phyloP scores from a whole-genome alignment of 495 filamentous ascomycete genomes.

The Daldinia caldariorum region DNA sequence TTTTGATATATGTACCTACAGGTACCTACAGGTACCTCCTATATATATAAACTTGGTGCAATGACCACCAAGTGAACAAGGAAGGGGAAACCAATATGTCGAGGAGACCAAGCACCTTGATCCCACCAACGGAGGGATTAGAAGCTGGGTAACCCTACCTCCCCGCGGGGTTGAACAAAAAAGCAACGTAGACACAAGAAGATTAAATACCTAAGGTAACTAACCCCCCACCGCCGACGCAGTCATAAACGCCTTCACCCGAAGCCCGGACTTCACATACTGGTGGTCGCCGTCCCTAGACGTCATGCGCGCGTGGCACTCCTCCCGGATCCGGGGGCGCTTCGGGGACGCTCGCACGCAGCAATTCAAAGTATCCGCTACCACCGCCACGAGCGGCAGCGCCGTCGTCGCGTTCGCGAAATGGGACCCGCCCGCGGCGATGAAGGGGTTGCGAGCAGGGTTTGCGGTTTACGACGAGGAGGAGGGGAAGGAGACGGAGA shows the following conservation, averaged over 20 bases:
- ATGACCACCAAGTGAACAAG: too few relatives aligned
- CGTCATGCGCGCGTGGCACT: conserved; percentile 38
- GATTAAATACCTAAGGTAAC: conserved; percentile 2
- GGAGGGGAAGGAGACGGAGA: conserved; percentile 10
- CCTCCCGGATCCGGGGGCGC: conserved; percentile 28
- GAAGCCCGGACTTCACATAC: conserved; percentile 37
- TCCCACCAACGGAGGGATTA: too few relatives aligned
- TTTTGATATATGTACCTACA: too few relatives aligned
- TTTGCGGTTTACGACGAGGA: conserved; percentile 36
- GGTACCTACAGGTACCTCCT: too few relatives aligned
- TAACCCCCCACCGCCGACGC: not conserved
- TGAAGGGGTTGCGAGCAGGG: conserved; percentile 31
- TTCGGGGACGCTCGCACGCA: conserved; percentile 38
- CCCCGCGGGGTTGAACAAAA: not conserved
- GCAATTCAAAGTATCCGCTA: conserved; percentile 43
- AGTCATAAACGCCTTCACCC: conserved; percentile 44
- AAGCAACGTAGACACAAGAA: not conserved
- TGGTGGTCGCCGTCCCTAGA: conserved; percentile 36
- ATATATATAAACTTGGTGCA: too few relatives aligned
- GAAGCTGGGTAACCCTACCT: too few relatives aligned
- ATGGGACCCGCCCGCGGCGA: conserved; percentile 35
- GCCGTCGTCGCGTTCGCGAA: conserved; percentile 42
- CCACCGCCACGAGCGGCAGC: not conserved
- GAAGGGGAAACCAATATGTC: too few relatives aligned
- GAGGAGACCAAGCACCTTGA: too few relatives aligned